phyloP scores from a whole-genome alignment of 208 protist species.

The Acanthamoeba quina region DNA sequence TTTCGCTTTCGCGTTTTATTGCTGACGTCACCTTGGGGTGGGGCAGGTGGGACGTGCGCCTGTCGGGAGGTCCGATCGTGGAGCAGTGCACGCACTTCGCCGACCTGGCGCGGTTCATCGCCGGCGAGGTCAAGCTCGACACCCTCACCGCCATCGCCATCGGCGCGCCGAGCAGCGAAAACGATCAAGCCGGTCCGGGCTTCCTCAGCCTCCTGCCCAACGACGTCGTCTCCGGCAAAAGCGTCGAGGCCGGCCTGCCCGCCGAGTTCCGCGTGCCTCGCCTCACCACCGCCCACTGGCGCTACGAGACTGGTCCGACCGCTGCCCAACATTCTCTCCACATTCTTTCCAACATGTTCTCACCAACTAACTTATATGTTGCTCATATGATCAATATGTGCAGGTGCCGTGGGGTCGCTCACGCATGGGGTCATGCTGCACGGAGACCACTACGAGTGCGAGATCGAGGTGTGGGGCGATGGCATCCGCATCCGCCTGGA shows the following conservation, averaged over 20 bases:
- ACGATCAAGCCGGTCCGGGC: background rate
- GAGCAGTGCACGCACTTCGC: constrained; percentile 65
- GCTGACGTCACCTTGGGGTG: background rate
- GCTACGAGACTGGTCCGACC: background rate
- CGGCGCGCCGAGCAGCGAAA: background rate
- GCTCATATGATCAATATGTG: background rate
- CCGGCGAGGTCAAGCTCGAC: constrained; percentile 34
- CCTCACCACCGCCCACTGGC: constrained; percentile 20
- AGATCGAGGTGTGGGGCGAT: constrained; percentile 52
- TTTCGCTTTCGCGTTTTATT: background rate
- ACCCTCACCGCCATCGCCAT: constrained; percentile 37
- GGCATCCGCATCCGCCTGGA: constrained; percentile 15
- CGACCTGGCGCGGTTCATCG: constrained; percentile 49
- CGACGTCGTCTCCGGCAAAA: constrained; percentile 29
- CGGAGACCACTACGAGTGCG: constrained; percentile 33
- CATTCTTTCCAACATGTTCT: too few species aligned
- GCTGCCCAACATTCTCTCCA: too few species aligned
- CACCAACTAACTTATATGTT: background rate
- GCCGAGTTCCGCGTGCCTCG: constrained; percentile 19
- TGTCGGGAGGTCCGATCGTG: background rate
- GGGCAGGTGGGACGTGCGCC: background rate
- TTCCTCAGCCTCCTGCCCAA: background rate
- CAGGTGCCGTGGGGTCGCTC: background rate
- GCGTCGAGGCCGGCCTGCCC: constrained; percentile 40
- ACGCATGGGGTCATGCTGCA: constrained; percentile 17